Percentiles rank a stretch among this genome's conserved stretches.
phyloP scores from a whole-genome alignment of 345 rosid genomes.

The Cochlearia excelsa region DNA sequence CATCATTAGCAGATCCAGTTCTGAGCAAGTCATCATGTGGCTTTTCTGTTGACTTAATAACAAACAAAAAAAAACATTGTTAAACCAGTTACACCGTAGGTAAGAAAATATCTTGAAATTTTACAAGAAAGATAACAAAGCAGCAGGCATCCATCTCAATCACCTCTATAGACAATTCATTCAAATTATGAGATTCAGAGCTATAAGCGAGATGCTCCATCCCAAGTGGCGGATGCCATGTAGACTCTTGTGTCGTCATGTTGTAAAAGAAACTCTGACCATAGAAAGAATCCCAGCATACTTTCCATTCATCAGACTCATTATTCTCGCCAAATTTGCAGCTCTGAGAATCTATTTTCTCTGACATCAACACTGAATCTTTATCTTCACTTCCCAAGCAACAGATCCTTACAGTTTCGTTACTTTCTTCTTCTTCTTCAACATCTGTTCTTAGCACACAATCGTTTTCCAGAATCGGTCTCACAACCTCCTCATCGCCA shows the following conservation, averaged over 20 bases:
- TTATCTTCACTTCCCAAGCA: constrained; percentile 24
- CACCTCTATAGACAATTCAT: constrained; percentile 38
- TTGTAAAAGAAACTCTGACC: constrained; percentile 64
- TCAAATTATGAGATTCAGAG: constrained; percentile 25
- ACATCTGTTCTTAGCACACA: constrained; percentile 22
- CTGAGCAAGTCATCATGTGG: constrained; percentile 18
- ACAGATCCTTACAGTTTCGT: constrained; percentile 19
- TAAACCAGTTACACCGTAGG: constrained; percentile 25
- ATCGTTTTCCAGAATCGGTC: constrained; percentile 21
- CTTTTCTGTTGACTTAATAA: constrained; percentile 33
- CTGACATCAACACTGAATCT: constrained; percentile 27
- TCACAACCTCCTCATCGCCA: constrained; percentile 34
- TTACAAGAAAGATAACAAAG: constrained; percentile 26
- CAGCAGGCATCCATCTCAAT: constrained; percentile 24
- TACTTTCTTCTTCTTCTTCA: constrained; percentile 14
- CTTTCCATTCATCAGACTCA: constrained; percentile 62
- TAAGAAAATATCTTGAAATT: constrained; percentile 11
- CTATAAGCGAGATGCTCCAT: constrained; percentile 50
- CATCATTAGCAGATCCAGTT: constrained; percentile 9
- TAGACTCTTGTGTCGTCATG: constrained; percentile 54
- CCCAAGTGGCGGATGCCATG: constrained; percentile 72
- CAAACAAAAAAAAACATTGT: constrained; percentile 13
- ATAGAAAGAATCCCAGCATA: constrained; percentile 73
- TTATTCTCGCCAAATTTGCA: constrained; percentile 17
- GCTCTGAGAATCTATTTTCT: constrained; percentile 30